A percentile compares a stretch with the other conserved stretches of the same genome.
phyloP scores from a whole-genome alignment of 768 basidiomycete species.

The Tremella fuciformis region DNA sequence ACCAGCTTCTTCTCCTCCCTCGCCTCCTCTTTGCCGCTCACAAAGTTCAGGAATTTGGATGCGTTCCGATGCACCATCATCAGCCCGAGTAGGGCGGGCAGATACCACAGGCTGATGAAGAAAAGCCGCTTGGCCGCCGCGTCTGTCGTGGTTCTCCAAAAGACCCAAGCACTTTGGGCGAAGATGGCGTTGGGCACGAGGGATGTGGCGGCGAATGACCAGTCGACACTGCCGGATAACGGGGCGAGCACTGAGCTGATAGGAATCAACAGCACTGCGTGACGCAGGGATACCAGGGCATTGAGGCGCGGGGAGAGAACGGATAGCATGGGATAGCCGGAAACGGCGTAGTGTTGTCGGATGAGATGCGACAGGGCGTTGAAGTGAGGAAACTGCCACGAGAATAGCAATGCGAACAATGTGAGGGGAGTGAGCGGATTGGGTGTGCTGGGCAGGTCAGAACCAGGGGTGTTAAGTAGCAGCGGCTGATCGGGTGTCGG shows the following conservation, averaged over 20 bases:
- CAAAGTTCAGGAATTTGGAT: too few species aligned
- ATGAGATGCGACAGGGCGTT: slow-evolving; percentile 86
- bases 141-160: slow-evolving; percentile 63
- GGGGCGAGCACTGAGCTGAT: slow-evolving; percentile 78
- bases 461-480: slow-evolving; percentile 62
- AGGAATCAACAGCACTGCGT: slow-evolving; percentile 66
- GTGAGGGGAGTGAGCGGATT: slow-evolving; percentile 78
- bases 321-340: slow-evolving; percentile 89
- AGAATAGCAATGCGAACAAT: slow-evolving; percentile 79
- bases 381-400: slow-evolving; percentile 99
- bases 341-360: slow-evolving; percentile 82
- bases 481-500: slow-evolving; percentile 64
- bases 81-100: slow-evolving; percentile 81
- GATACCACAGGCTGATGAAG: slow-evolving; percentile 79
- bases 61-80: slow-evolving; percentile 93
- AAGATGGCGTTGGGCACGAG: slow-evolving; percentile 72
- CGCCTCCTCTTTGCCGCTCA: too few species aligned
- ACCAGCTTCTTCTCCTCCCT: too few species aligned
- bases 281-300: slow-evolving; percentile 77
- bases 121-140: slow-evolving; percentile 69
- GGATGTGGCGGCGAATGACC: slow-evolving; percentile 76
- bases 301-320: slow-evolving; percentile 75
- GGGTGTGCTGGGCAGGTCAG: slow-evolving; percentile 53
- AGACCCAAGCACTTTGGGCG: slow-evolving; percentile 66
- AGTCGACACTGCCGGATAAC: slow-evolving; percentile 87